Conservation (phyloP, 1,284 basidiomycete genomes). For the Pseudozyma thailandica region DNA sequence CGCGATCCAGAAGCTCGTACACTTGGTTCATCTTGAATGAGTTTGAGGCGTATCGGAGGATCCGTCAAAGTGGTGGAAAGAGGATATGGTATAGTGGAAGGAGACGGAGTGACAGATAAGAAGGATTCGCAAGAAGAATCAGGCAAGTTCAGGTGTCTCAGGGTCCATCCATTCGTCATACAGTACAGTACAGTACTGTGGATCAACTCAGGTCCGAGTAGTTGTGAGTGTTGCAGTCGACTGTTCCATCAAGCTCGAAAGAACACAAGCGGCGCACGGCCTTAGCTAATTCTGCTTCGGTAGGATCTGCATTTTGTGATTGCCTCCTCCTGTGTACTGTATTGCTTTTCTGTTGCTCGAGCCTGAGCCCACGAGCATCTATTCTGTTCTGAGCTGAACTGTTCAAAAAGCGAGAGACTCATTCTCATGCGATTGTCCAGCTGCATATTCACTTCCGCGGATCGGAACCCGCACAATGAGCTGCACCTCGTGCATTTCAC, state of each 20-base stretch:
- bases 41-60: too few species aligned
- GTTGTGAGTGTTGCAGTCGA: too few species aligned
- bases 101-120: background rate
- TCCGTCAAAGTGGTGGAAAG: too few species aligned
- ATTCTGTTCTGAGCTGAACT: too few species aligned
- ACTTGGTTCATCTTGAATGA: constrained; percentile 36
- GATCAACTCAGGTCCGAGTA: too few species aligned
- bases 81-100: background rate
- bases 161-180: constrained; percentile 22
- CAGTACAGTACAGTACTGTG: too few species aligned
- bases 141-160: background rate
- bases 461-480: constrained; percentile 29
- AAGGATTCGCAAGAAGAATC: background rate
- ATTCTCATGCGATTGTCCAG: too few species aligned
- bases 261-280: constrained; percentile 20
- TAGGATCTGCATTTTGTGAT: background rate
- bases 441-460: constrained; percentile 24
- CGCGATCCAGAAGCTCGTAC: constrained; percentile 47
- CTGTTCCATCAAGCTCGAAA: too few species aligned
- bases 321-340: too few species aligned
- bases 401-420: too few species aligned
- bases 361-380: too few species aligned
- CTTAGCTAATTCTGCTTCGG: constrained; percentile 15
- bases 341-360: too few species aligned
- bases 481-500: constrained; percentile 21